Percentiles rank a stretch among this genome's conserved stretches.
Evolutionary conservation across 805 yeast species (phyloP).

Genomic region (Dipodascopsis tothii): DNA sequence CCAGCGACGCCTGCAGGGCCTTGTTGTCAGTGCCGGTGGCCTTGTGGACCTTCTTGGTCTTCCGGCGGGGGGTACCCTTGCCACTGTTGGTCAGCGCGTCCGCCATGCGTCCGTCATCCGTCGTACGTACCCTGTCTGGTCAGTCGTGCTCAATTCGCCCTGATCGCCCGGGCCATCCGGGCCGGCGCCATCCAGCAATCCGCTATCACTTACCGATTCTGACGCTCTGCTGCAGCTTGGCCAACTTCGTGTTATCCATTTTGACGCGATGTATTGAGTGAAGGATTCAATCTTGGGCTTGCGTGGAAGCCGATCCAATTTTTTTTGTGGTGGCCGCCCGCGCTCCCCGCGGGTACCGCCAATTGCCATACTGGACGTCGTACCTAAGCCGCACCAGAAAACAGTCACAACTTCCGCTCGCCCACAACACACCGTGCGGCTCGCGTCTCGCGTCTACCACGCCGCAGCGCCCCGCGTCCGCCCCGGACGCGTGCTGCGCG

Average conservation of each 20-base stretch:
- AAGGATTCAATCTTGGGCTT: neutral
- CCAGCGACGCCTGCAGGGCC: slow-evolving; percentile 80
- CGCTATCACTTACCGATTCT: slow-evolving; percentile 61
- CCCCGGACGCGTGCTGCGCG: too few relatives aligned
- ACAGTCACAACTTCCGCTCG: too few relatives aligned
- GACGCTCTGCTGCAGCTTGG: slow-evolving; percentile 70
- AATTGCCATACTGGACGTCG: neutral
- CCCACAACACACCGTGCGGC: too few relatives aligned
- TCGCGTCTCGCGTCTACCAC: too few relatives aligned
- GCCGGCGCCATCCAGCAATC: too few relatives aligned
- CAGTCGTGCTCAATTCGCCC: too few relatives aligned
- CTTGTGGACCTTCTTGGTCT: slow-evolving; percentile 63
- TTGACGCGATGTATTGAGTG: neutral
- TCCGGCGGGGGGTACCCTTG: slow-evolving; percentile 70
- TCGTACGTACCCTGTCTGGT: too few relatives aligned
- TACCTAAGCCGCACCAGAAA: neutral
- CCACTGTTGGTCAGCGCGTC: too few relatives aligned
- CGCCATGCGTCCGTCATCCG: too few relatives aligned
- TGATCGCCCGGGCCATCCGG: too few relatives aligned
- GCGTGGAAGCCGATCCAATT: neutral
- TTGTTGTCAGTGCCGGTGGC: slow-evolving; percentile 75
- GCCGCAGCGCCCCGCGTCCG: too few relatives aligned
- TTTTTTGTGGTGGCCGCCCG: neutral
- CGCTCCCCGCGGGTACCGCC: neutral
- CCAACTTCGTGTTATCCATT: slow-evolving; percentile 61